Conservation (phyloP, 208 protist genomes). For the Leishmania major region DNA sequence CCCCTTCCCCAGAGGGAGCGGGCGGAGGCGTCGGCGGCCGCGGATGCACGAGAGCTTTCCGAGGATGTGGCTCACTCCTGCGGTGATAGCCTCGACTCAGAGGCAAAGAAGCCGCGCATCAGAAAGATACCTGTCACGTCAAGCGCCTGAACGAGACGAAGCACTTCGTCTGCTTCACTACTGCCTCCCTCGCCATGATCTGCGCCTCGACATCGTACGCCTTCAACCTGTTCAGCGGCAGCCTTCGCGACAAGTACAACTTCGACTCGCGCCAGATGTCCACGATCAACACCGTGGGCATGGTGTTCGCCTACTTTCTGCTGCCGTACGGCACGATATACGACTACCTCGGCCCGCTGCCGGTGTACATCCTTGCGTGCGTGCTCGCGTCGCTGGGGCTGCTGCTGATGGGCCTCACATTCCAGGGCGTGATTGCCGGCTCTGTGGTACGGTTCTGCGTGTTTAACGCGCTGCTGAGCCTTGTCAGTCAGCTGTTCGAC, state of each 20-base stretch:
- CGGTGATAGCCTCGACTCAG: conserved; percentile 12
- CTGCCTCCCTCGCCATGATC: conserved; percentile 41
- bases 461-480: conserved; percentile 45
- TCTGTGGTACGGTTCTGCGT: conserved; percentile 36
- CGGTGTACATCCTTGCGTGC: conserved; percentile 35
- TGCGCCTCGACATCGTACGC: conserved; percentile 54
- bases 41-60: neutral
- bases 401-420: conserved; percentile 52
- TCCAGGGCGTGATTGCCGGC: conserved; percentile 44
- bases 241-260: conserved; percentile 39
- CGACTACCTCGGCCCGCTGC: conserved; percentile 58
- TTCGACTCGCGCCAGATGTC: conserved; percentile 54
- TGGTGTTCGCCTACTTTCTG: conserved; percentile 44
- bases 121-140: conserved; percentile 10
- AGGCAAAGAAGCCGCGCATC: conserved; percentile 19
- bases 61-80: neutral
- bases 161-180: conserved; percentile 41
- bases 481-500: conserved; percentile 56
- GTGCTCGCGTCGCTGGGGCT: conserved; percentile 36
- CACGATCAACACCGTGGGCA: conserved; percentile 50
- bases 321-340: conserved; percentile 54
- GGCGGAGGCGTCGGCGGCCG: neutral
- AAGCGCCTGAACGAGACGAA: conserved; percentile 35
- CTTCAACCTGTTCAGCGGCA: conserved; percentile 60
- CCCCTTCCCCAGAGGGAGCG: neutral